A percentile compares a stretch with the other conserved stretches of the same genome.
Conservation (phyloP, 2,329 filamentous ascomycete genomes). For the Aureobasidium sp. region DNA sequence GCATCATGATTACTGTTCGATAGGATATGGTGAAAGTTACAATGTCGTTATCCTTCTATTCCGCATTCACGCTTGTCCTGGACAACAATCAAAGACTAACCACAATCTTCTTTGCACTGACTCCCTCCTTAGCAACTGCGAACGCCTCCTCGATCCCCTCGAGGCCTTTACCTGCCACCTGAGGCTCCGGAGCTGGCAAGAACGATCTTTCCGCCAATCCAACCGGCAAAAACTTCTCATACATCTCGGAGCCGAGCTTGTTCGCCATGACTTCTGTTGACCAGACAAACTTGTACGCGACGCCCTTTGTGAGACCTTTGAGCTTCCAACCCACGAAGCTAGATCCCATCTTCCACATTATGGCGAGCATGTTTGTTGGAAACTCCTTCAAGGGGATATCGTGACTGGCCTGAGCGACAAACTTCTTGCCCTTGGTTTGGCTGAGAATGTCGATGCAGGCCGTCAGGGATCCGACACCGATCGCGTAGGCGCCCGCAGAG, state of each 20-base stretch:
- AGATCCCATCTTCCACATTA: not conserved
- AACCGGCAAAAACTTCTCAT: conserved; percentile 17
- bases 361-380: not conserved
- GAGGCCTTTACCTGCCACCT: conserved; percentile 19
- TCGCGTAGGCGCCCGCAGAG: not conserved
- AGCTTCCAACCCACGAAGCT: not conserved
- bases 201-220: conserved; percentile 29
- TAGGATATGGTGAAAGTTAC: no score
- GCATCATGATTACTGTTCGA: no score
- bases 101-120: conserved; percentile 20
- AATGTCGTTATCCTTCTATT: not conserved
- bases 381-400: not conserved
- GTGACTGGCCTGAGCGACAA: conserved; percentile 5
- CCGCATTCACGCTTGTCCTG: no score
- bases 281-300: conserved; percentile 1
- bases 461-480: not conserved
- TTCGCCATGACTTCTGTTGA: not conserved
- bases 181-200: conserved; percentile 20
- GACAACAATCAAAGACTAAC: conserved; percentile 9
- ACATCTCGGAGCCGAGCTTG: conserved; percentile 1
- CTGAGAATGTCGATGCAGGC: conserved; percentile 3
- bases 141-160: conserved; percentile 18
- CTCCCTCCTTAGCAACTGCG: conserved; percentile 14
- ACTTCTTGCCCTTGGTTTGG: conserved; percentile 3
- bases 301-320: not conserved